Percentiles rank a stretch among this genome's conserved stretches.
Conservation (phyloP, 2,329 filamentous ascomycete genomes). For the Allantophomopsis cytisporea region DNA sequence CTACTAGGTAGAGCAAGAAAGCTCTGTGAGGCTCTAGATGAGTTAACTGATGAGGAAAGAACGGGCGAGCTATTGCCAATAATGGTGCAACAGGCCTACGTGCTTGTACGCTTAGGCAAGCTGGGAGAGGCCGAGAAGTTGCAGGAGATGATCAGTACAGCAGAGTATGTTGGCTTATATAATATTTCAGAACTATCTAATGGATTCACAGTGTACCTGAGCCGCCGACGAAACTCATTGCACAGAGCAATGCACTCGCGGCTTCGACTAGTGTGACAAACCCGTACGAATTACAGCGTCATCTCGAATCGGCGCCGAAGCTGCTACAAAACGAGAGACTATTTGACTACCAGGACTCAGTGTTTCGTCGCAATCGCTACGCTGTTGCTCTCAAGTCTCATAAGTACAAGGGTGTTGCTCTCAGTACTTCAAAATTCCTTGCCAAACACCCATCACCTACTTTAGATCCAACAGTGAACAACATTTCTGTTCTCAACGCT, state of each 20-base stretch:
- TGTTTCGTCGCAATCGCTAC: slow-evolving; percentile 48
- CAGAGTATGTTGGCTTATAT: slow-evolving; percentile 34
- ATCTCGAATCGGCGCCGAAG: slow-evolving; percentile 39
- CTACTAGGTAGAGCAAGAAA: slow-evolving; percentile 57
- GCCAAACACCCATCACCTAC: slow-evolving; percentile 31
- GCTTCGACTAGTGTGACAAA: slow-evolving; percentile 35
- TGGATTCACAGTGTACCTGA: slow-evolving; percentile 42
- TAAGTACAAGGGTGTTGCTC: slow-evolving; percentile 50
- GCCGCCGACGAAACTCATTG: slow-evolving; percentile 49
- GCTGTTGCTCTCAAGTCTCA: slow-evolving; percentile 51
- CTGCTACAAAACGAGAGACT: slow-evolving; percentile 45
- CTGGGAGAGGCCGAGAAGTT: slow-evolving; percentile 49
- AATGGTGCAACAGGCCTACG: slow-evolving; percentile 62
- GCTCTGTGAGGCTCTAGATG: slow-evolving; percentile 61
- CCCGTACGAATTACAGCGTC: slow-evolving; percentile 52
- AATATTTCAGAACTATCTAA: background rate
- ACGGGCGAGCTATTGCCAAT: slow-evolving; percentile 63
- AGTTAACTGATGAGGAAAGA: slow-evolving; percentile 63
- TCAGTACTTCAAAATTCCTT: slow-evolving; percentile 28
- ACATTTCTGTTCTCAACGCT: slow-evolving; percentile 52
- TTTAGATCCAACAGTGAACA: slow-evolving; percentile 33
- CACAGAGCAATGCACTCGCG: slow-evolving; percentile 47
- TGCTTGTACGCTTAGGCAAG: slow-evolving; percentile 53
- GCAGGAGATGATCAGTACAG: slow-evolving; percentile 44
- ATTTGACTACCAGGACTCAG: slow-evolving; percentile 57